Base-by-base conservation (phyloP, 331 rosid genomes). In the Stylosanthes scabra region DNA sequence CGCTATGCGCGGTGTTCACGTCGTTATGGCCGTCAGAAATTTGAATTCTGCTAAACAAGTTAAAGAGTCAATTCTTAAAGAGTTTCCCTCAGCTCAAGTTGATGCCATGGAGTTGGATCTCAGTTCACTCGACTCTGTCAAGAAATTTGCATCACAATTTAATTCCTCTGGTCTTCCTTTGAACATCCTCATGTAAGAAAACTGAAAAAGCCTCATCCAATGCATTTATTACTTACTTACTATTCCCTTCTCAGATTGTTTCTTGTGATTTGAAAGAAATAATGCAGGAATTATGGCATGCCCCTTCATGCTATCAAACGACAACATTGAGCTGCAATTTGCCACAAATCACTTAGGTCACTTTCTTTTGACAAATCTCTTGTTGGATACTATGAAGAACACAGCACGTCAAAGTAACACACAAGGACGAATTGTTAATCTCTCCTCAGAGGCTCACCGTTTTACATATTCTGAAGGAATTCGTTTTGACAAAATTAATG, bases 361-460 rank as follows among this genome's bases (percentile, higher is more conserved):
- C 74, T 90, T 92, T 80, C 90, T 88, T 63, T 74, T 93, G 87
- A 90, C 93, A 64, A 75, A 85, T 65, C 88, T 90, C 49, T 77
- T 88, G 74, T 63, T 88, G 80, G 91, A 87, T 3, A 80, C 83
- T 10, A 85, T 87, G 94, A 92, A 88, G 71, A 68, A 15, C 78
- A 87, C 93, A 25, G 81, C 95, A 47, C 20, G 13, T 20, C 72
- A 84, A 81, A 77, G 84, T 46, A 66, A 71, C 14, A 86, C 77
- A 80, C 89, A 90, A 80, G 92, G 95, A 71, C 88, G 92, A 82
- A 73, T 92, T 28, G 79, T 92, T 14, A 92, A 85, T 75, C 88
- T 88, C 56, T 82, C 98, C 72, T 90, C 96, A 14, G 79, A 66
- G 20, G 86, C 86, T 76, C 97, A 92, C 71, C 82, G 66, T 40